Percentiles rank a stretch among this genome's conserved stretches.
Conservation (phyloP, 257 asterid genomes). For the Schizonepeta tenuifolia region DNA sequence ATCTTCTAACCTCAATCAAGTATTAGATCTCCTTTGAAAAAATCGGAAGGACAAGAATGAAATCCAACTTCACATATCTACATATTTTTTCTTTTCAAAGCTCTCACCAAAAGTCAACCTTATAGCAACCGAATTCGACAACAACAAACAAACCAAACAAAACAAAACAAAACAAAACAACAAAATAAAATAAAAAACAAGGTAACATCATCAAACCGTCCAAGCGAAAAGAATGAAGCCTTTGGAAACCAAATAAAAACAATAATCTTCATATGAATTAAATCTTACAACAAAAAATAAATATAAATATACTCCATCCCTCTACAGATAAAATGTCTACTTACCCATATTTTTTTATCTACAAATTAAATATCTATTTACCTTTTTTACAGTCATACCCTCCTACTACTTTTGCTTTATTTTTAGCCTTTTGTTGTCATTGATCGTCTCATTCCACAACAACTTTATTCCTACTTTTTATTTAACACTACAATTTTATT, state of each 20-base stretch:
- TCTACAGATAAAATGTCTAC: too few relatives aligned
- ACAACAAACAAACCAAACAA: slow-evolving; percentile 23
- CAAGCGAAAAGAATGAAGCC: neutral
- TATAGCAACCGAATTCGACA: slow-evolving; percentile 26
- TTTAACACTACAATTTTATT: too few relatives aligned
- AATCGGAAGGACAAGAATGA: slow-evolving; percentile 5
- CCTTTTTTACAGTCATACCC: too few relatives aligned
- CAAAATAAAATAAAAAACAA: too few relatives aligned
- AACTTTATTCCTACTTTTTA: too few relatives aligned
- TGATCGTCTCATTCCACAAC: too few relatives aligned
- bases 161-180: slow-evolving; percentile 22
- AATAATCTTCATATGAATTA: slow-evolving; percentile 4
- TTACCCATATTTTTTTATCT: too few relatives aligned
- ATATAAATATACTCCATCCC: too few relatives aligned
- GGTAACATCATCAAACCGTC: neutral
- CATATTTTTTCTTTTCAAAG: neutral
- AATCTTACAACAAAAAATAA: neutral
- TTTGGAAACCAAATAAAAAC: slow-evolving; percentile 8
- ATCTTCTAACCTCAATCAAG: neutral
- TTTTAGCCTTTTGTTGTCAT: too few relatives aligned
- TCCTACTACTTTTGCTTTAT: too few relatives aligned
- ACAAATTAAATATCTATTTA: too few relatives aligned
- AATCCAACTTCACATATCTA: neutral
- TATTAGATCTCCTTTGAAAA: neutral
- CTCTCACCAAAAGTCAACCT: slow-evolving; percentile 34